Conservation (phyloP, 2,329 filamentous ascomycete genomes). For the Epichloe coenophiala region DNA sequence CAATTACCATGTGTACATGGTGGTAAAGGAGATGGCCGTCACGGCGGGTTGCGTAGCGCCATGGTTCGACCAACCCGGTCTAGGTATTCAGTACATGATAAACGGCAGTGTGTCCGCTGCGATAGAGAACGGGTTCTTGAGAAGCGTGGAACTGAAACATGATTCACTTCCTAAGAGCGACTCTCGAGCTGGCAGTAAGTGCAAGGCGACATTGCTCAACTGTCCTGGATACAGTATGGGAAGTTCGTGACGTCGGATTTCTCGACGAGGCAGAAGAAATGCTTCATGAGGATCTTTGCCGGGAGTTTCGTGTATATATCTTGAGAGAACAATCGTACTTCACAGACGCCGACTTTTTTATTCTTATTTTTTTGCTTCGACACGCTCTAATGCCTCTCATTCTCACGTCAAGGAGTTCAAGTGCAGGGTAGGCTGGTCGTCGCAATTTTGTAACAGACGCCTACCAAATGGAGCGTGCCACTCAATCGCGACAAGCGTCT, state of each 20-base stretch:
- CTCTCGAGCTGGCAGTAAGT: background rate
- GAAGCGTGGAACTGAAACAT: background rate
- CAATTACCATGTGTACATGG: conserved; percentile 1
- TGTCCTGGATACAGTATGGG: background rate
- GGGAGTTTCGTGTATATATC: no score
- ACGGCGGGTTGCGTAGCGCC: background rate
- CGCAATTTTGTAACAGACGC: no score
- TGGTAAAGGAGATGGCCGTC: background rate
- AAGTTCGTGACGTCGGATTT: background rate
- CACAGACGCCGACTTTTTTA: no score
- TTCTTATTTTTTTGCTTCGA: no score
- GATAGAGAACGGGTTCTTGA: background rate
- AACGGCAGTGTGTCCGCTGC: background rate
- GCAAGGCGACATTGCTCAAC: background rate
- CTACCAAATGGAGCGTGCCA: no score
- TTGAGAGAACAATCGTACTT: no score
- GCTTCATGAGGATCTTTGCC: no score
- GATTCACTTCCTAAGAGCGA: background rate
- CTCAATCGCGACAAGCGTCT: no score
- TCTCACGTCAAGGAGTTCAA: no score
- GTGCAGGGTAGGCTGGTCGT: no score
- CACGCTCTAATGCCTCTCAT: no score
- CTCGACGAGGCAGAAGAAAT: no score
- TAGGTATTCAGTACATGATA: background rate
- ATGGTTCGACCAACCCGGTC: conserved; percentile 1